Evolutionary conservation across 2,329 filamentous ascomycete genomes (phyloP), one percentile per base, ranked within the genome.

Genomic region (Daldinia eschscholtzii): DNA sequence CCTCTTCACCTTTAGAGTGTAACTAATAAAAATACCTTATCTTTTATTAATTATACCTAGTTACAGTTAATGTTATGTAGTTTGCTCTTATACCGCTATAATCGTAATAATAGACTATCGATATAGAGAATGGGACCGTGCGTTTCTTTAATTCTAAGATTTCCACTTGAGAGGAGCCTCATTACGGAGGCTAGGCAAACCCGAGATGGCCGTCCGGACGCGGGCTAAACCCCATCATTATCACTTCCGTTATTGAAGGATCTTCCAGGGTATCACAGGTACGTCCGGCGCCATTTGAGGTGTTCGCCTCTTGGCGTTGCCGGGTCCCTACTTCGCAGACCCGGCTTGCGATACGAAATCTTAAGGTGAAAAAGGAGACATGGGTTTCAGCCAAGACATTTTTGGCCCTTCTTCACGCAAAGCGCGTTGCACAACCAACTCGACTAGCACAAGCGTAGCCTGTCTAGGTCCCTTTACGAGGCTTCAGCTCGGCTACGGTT

Each of bases 341-440:
- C 35, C 20, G 44, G 56, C 58, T 46, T 41, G 35, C 28, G 63
- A 64, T 61, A 26, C 53, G 18, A 57, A 60, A 57, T 23, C 39
- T 61, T 13, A 44, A 58, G 20, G 26, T 42, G 35, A 52, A 42
- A 58, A 55, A 62, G 61, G 53, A 67, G 68, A 57, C 44, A 55
- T 68, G 53, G 53, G 71, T 72, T 70, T 70, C 68, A 73, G 68
- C 62, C 68, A 72, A 69, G 68, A 52, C 55, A 39, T 64, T 65
- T 68, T 72, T 71, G 63, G 42, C 41, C 46, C 35, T 62, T 65
- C 68, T 70, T 71, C 73, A 69, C 65, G 71, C 70, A 64, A 68
- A 70, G 50, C 56, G 67, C 46, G 70, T 73, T 65, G 70, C 65
- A 71, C 39, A 64, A 52, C 63, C 61, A 64, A 61, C 60, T 68